Base-by-base conservation (phyloP, 305 asterid genomes). In the Petunia hybrid region DNA sequence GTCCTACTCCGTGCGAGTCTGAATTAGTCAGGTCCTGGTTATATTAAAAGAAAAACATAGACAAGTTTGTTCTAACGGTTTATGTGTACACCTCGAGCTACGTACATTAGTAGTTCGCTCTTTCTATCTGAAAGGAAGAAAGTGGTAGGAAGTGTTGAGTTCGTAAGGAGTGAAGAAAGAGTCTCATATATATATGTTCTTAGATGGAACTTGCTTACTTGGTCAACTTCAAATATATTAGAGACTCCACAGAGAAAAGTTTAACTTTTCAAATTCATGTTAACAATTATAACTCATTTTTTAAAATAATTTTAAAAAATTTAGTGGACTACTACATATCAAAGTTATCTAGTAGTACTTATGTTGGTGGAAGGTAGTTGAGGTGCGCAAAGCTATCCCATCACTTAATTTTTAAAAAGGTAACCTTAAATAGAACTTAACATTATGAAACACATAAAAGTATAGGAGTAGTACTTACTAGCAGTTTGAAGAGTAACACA, bases 181-280 rank as follows among this genome's bases (percentile, higher is more conserved):
- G 41, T 22, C 41, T 68, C 76, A 69, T 22, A 22, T 22, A 22
- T 22, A 22, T 22, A 22, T 43, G 62, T 69, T 43, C 40, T 68
- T 4, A 41, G 40, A 69, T 43, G 76, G 57, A 55, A 13, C 14
- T 55, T 14, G 22, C 61, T 4, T 42, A n/a, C 39, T 41, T 16
- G 39, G n/a, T 69, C n/a, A 39, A 65, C 48, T 66, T 40, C 73
- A 66, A 66, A 39, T 10, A 69, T 69, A 69, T 43, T 69, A 42
- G 40, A 38, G 4, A 67, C 31, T 22, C 31, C 31, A 22, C 31
- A 22, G 31, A 22, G 31, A 22, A 22, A 22, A 22, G 31, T 22
- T 22, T 22, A 22, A 22, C 31, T 22, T 22, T 22, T 65, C 51
- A 40, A 51, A 8, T 46, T 66, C 36, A 66, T 66, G 73, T 66